Percentiles rank a stretch among this genome's conserved stretches.
These are phyloP conservation scores for Dalbergia cultrata DNA, from an alignment of 306 rosid species.

Conservation along the genomic window DNA sequence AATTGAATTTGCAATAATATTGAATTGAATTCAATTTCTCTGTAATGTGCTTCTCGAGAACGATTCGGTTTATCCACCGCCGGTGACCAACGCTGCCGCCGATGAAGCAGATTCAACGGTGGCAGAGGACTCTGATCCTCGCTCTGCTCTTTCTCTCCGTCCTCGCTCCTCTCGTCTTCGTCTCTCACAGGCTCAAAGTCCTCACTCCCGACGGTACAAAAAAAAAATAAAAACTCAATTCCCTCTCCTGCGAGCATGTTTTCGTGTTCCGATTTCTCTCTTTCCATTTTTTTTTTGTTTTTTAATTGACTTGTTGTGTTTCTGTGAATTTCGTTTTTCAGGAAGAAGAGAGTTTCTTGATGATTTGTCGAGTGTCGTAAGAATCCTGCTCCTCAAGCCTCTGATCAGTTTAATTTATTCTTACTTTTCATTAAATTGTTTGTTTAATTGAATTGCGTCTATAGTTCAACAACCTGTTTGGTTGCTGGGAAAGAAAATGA, in stretches of 20 bases:
- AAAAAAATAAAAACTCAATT: background rate
- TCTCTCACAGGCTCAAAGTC: constrained; percentile 63
- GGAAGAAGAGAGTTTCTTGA: constrained; percentile 73
- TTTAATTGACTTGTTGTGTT: constrained; percentile 44
- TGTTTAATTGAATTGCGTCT: background rate
- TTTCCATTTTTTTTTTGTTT: background rate
- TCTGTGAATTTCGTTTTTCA: constrained; percentile 52
- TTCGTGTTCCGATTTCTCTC: background rate
- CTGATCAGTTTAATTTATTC: constrained; percentile 2
- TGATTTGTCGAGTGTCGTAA: constrained; percentile 79
- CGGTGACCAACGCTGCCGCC: constrained; percentile 58
- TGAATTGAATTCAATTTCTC: background rate
- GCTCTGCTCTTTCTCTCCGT: constrained; percentile 81
- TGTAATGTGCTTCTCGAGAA: constrained; percentile 60
- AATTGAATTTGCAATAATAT: constrained; percentile 15
- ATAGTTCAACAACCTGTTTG: constrained; percentile 36
- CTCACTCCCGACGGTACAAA: constrained; percentile 60
- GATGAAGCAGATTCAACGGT: constrained; percentile 82
- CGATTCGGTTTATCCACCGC: constrained; percentile 24
- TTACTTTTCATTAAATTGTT: background rate
- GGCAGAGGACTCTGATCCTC: constrained; percentile 95
- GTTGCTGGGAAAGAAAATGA: constrained; percentile 32
- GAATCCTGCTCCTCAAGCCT: constrained; percentile 53
- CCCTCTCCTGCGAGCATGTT: background rate
- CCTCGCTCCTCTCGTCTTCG: constrained; percentile 77